These are phyloP conservation scores for Nosema muscidifuracis DNA, from an alignment of 371 early-diverging fungal species.

Conservation along the genomic window DNA sequence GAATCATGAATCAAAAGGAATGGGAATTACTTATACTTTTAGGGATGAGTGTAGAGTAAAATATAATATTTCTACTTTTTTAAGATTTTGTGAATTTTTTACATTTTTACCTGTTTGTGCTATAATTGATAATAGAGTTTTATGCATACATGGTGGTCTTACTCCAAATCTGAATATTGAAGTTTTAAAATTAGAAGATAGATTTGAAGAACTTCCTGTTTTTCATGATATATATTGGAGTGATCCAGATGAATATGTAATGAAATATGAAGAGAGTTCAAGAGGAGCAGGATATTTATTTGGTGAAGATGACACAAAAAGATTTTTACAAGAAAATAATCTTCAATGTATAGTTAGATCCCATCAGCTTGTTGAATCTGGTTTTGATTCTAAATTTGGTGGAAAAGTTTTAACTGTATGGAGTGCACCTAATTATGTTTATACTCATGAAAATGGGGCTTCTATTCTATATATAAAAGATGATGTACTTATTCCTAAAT, in stretches of 20 bases:
- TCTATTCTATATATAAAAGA: constrained; percentile 22
- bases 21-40: constrained; percentile 53
- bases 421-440: constrained; percentile 52
- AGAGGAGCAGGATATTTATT: constrained; percentile 59
- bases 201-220: constrained; percentile 47
- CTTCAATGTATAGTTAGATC: constrained; percentile 28
- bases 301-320: constrained; percentile 34
- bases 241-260: constrained; percentile 49
- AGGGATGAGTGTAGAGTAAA: constrained; percentile 54
- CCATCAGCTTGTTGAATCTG: constrained; percentile 46
- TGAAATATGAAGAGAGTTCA: constrained; percentile 35
- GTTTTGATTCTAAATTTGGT: constrained; percentile 29
- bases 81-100: constrained; percentile 52
- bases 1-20: constrained; percentile 54
- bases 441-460: constrained; percentile 34
- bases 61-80: constrained; percentile 42
- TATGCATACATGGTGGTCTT: constrained; percentile 62
- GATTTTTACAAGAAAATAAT: constrained; percentile 32
- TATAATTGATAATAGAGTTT: constrained; percentile 43
- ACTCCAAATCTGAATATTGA: constrained; percentile 37
- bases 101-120: constrained; percentile 54
- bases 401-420: constrained; percentile 39
- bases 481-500: neutral
- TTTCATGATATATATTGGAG: constrained; percentile 56
- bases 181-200: constrained; percentile 30